A percentile compares a stretch with the other conserved stretches of the same genome.
Conservation (phyloP, 1,139 yeast genomes). For the Meyerozyma guilliermondii region DNA sequence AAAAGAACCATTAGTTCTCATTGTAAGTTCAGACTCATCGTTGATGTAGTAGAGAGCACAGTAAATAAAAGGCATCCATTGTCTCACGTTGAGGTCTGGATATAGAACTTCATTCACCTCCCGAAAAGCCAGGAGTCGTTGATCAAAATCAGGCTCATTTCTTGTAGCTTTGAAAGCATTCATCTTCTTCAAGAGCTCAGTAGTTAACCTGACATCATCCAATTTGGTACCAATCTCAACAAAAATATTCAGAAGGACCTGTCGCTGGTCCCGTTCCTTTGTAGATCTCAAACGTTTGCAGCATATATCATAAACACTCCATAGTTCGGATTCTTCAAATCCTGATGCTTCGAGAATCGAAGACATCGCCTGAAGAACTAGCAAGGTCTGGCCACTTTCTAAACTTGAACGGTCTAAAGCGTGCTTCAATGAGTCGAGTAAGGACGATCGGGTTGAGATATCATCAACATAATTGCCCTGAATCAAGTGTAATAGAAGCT, state of each 20-base stretch:
- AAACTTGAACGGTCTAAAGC: constrained; percentile 59
- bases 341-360: constrained; percentile 49
- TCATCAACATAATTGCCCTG: constrained; percentile 58
- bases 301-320: constrained; percentile 48
- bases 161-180: constrained; percentile 64
- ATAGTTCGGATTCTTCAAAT: constrained; percentile 49
- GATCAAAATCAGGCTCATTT: constrained; percentile 75
- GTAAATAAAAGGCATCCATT: constrained; percentile 80
- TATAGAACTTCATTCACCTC: constrained; percentile 55
- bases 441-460: constrained; percentile 47
- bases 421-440: constrained; percentile 54
- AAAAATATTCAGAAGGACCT: constrained; percentile 56
- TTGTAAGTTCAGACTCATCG: constrained; percentile 75
- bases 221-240: constrained; percentile 53
- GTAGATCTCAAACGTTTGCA: constrained; percentile 58
- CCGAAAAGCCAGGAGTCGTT: constrained; percentile 64
- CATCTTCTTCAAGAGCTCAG: constrained; percentile 52
- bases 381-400: constrained; percentile 43
- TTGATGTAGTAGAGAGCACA: constrained; percentile 66
- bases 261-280: constrained; percentile 57
- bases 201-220: constrained; percentile 38
- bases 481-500: constrained; percentile 50
- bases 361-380: constrained; percentile 54
- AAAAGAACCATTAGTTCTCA: constrained; percentile 74
- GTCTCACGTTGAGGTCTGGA: constrained; percentile 37